Conservation (phyloP, 257 asterid species). For the Datura wrightii region DNA sequence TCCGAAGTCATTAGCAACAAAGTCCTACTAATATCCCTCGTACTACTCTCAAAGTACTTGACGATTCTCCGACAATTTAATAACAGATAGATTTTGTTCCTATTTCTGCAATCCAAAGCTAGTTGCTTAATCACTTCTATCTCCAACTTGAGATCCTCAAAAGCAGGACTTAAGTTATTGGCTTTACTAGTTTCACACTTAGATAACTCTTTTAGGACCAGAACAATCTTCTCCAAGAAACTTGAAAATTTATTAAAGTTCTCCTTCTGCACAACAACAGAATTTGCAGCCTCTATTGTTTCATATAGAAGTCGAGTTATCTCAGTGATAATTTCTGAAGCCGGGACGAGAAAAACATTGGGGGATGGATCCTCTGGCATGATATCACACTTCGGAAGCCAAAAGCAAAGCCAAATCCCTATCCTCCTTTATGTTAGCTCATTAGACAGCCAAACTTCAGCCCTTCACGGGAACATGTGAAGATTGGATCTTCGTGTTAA, state of each 20-base stretch:
- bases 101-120: slow-evolving; percentile 38
- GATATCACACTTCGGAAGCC: neutral
- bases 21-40: slow-evolving; percentile 38
- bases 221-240: slow-evolving; percentile 41
- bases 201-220: slow-evolving; percentile 43
- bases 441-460: neutral
- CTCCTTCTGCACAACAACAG: slow-evolving; percentile 43
- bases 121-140: slow-evolving; percentile 41
- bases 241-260: slow-evolving; percentile 44
- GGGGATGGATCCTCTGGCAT: slow-evolving; percentile 34
- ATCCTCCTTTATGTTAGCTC: slow-evolving; percentile 14
- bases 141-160: slow-evolving; percentile 45
- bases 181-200: neutral
- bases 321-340: slow-evolving; percentile 35
- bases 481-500: neutral
- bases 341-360: neutral
- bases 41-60: slow-evolving; percentile 39
- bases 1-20: slow-evolving; percentile 34
- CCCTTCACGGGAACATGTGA: neutral
- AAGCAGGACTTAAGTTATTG: slow-evolving; percentile 9
- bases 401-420: slow-evolving; percentile 30
- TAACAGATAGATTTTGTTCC: slow-evolving; percentile 52
- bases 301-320: slow-evolving; percentile 37
- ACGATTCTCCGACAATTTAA: slow-evolving; percentile 45
- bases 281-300: slow-evolving; percentile 38